Conservation (phyloP, 306 rosid species). For the Hippophae tibetana region DNA sequence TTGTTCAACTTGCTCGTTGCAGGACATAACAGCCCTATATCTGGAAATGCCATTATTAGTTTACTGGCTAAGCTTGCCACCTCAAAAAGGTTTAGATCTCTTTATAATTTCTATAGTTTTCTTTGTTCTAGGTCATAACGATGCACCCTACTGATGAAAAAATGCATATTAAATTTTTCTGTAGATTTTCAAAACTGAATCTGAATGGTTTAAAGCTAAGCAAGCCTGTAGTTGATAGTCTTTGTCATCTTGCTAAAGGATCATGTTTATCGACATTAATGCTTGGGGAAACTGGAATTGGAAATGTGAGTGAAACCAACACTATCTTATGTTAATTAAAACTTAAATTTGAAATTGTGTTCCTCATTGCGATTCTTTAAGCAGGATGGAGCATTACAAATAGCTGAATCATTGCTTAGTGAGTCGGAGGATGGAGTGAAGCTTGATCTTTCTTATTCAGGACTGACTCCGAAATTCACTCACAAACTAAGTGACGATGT, state of each 20-base stretch:
- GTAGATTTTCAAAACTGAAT: slow-evolving; percentile 71
- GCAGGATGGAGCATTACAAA: slow-evolving; percentile 58
- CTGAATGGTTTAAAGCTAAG: slow-evolving; percentile 72
- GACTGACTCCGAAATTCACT: slow-evolving; percentile 44
- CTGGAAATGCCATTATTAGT: slow-evolving; percentile 51
- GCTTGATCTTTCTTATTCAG: slow-evolving; percentile 72
- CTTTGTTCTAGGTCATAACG: slow-evolving; percentile 5
- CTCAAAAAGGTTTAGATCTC: slow-evolving; percentile 51
- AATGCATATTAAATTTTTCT: slow-evolving; percentile 1
- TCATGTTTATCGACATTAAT: slow-evolving; percentile 51
- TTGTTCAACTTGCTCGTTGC: slow-evolving; percentile 20
- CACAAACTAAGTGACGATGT: slow-evolving; percentile 24
- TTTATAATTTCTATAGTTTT: slow-evolving; percentile 1
- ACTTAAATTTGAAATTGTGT: slow-evolving; percentile 5
- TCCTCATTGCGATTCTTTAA: slow-evolving; percentile 15
- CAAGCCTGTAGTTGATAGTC: slow-evolving; percentile 64
- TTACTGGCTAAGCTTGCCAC: slow-evolving; percentile 64
- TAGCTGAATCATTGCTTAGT: slow-evolving; percentile 47
- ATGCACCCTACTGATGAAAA: slow-evolving; percentile 11
- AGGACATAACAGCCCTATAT: slow-evolving; percentile 72
- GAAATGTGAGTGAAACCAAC: slow-evolving; percentile 57
- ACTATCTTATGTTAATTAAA: slow-evolving; percentile 8
- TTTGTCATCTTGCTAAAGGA: slow-evolving; percentile 54
- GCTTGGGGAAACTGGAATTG: slow-evolving; percentile 71
- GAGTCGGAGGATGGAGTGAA: slow-evolving; percentile 53